Conservation (phyloP, 2,329 filamentous ascomycete genomes). For the Beauveria sp. region DNA sequence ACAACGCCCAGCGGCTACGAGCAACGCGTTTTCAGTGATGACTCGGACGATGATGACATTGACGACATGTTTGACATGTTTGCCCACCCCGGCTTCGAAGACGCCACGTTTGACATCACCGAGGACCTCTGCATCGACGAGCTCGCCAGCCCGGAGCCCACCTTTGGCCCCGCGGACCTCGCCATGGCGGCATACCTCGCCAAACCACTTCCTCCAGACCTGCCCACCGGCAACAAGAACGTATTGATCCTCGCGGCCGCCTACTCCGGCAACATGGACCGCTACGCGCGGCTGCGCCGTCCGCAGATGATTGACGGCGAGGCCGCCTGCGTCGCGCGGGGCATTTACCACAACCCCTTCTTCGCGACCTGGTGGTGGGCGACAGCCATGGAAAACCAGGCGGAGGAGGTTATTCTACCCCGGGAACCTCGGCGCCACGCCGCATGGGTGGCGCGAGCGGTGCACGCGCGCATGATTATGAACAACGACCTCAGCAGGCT, state of each 20-base stretch:
- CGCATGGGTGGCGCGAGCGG: conserved; percentile 11
- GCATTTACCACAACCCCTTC: conserved; percentile 29
- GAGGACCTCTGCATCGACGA: conserved; percentile 5
- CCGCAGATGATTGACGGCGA: conserved; percentile 21
- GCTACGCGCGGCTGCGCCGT: conserved; percentile 27
- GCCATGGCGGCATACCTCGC: conserved; percentile 12
- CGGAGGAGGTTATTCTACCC: no score
- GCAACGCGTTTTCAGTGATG: neutral
- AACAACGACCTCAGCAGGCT: conserved; percentile 20
- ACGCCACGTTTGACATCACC: conserved; percentile 15
- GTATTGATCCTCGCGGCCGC: conserved; percentile 29
- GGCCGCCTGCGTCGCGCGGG: conserved; percentile 21
- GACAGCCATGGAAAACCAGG: no score
- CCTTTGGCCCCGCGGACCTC: neutral
- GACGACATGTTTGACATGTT: neutral
- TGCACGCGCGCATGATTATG: conserved; percentile 22
- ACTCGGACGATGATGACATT: neutral
- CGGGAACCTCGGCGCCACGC: neutral
- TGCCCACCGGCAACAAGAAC: conserved; percentile 30
- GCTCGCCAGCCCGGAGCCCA: no score
- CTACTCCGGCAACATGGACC: conserved; percentile 30
- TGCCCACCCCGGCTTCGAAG: neutral
- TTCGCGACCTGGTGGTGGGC: conserved; percentile 27
- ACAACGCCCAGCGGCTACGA: neutral
- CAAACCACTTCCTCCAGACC: conserved; percentile 25